A percentile compares a stretch with the other conserved stretches of the same genome.
Conservation (phyloP, 2,329 filamentous ascomycete genomes). For the Colletotrichum magnum region DNA sequence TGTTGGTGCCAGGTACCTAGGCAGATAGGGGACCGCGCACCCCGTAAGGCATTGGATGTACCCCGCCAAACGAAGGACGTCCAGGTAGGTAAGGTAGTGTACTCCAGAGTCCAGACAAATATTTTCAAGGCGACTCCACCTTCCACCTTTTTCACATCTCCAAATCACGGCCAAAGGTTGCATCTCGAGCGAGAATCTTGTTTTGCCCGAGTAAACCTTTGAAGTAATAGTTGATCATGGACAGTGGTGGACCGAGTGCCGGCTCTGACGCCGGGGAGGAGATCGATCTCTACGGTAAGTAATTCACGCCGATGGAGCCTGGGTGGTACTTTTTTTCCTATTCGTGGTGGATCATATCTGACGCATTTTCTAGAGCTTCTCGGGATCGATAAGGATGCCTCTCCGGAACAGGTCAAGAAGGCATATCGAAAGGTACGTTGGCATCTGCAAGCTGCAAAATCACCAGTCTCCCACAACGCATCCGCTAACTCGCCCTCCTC, state of each 20-base stretch:
- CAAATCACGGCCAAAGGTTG: conserved; percentile 35
- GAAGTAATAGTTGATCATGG: conserved; percentile 41
- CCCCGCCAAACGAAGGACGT: conserved; percentile 33
- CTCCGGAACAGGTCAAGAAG: conserved; percentile 89
- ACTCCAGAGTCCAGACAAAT: conserved; percentile 37
- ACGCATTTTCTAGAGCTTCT: conserved; percentile 76
- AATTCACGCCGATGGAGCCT: conserved; percentile 32
- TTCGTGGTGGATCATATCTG: conserved; percentile 40
- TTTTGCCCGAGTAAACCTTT: conserved; percentile 29
- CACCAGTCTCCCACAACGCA: conserved; percentile 2
- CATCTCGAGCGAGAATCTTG: conserved; percentile 35
- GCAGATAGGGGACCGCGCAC: conserved; percentile 23
- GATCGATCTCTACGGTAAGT: conserved; percentile 74
- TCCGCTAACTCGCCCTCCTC: conserved; percentile 36
- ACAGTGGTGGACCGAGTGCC: conserved; percentile 40
- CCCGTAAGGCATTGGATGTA: conserved; percentile 25
- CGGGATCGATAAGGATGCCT: conserved; percentile 79
- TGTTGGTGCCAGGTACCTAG: not conserved
- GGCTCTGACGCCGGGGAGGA: conserved; percentile 52
- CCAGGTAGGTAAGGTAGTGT: not conserved
- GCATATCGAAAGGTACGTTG: conserved; percentile 88
- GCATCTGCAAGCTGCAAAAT: not conserved
- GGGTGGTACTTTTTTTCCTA: conserved; percentile 24
- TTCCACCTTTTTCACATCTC: conserved; percentile 38
- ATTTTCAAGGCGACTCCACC: conserved; percentile 40